These are phyloP conservation scores for Tricholoma sp. DNA, from an alignment of 768 basidiomycete species.

Conservation along the genomic window DNA sequence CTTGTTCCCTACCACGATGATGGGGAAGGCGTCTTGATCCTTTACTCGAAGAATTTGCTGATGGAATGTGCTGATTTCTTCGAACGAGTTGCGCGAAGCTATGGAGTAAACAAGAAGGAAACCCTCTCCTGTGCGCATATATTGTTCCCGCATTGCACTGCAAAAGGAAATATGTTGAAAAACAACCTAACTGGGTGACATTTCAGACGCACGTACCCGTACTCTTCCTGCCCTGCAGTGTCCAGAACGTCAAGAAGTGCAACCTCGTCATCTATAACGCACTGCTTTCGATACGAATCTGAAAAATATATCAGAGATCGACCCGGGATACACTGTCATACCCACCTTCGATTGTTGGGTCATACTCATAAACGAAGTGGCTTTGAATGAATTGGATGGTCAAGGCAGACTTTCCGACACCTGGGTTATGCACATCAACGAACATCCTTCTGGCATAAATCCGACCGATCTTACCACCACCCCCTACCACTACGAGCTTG, in stretches of 20 bases:
- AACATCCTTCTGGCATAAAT: not conserved
- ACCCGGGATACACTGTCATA: constrained; percentile 6
- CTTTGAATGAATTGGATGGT: constrained; percentile 99
- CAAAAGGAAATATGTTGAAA: constrained; percentile 1
- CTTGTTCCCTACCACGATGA: constrained; percentile 96
- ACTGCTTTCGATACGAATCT: constrained; percentile 97
- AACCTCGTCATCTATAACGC: constrained; percentile 92
- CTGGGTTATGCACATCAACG: constrained; percentile 20
- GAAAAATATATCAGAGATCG: constrained; percentile 33
- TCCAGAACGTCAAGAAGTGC: constrained; percentile 94
- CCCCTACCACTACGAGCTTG: constrained; percentile 97
- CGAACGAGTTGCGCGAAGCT: constrained; percentile 93
- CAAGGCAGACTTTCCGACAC: constrained; percentile 73
- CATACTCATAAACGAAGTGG: constrained; percentile 88
- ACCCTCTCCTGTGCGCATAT: constrained; percentile 98
- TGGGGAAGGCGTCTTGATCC: constrained; percentile 92
- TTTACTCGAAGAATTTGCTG: constrained; percentile 96
- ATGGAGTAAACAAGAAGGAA: constrained; percentile 98
- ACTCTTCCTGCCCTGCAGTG: constrained; percentile 96
- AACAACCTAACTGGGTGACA: not conserved
- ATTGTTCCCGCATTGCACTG: constrained; percentile 98
- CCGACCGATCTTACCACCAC: constrained; percentile 65
- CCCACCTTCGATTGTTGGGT: constrained; percentile 91
- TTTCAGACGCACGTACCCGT: constrained; percentile 54
- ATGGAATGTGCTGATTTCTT: constrained; percentile 94